A percentile compares a stretch with the other conserved stretches of the same genome.
These are phyloP conservation scores for Dothideomycetes sp. DNA, from an alignment of 2,329 filamentous ascomycete species.

Conservation along the genomic window DNA sequence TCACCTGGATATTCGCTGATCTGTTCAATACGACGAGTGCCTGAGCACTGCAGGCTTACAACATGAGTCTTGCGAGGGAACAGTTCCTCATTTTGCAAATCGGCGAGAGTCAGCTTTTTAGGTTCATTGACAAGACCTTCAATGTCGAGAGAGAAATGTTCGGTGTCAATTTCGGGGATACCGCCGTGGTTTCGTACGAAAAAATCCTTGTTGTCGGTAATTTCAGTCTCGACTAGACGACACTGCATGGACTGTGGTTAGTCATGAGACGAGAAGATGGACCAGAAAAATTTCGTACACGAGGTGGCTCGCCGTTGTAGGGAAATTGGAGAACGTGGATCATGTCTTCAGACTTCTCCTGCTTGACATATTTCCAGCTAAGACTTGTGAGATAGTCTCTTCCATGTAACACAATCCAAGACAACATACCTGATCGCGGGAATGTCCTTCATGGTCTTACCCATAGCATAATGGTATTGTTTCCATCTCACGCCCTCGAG, in stretches of 20 bases:
- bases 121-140: conserved; percentile 55
- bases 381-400: not conserved
- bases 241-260: conserved; percentile 24
- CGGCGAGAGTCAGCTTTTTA: conserved; percentile 46
- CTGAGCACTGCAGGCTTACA: conserved; percentile 58
- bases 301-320: conserved; percentile 39
- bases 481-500: conserved; percentile 40
- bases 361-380: conserved; percentile 37
- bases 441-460: conserved; percentile 31
- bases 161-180: conserved; percentile 54
- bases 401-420: not conserved
- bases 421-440: conserved; percentile 39
- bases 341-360: conserved; percentile 40
- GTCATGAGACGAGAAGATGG: not conserved
- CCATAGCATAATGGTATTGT: conserved; percentile 37
- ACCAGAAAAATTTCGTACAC: conserved; percentile 7
- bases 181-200: conserved; percentile 67
- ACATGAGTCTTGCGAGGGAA: conserved; percentile 53
- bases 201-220: conserved; percentile 54
- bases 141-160: conserved; percentile 45
- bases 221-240: conserved; percentile 45
- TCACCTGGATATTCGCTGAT: conserved; percentile 57
- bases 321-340: conserved; percentile 40
- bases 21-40: conserved; percentile 61
- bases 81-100: conserved; percentile 50